Percentiles rank a stretch among this genome's conserved stretches.
Evolutionary conservation across 2,329 filamentous ascomycete genomes (phyloP).

Genomic region (Penicillium concentricum): DNA sequence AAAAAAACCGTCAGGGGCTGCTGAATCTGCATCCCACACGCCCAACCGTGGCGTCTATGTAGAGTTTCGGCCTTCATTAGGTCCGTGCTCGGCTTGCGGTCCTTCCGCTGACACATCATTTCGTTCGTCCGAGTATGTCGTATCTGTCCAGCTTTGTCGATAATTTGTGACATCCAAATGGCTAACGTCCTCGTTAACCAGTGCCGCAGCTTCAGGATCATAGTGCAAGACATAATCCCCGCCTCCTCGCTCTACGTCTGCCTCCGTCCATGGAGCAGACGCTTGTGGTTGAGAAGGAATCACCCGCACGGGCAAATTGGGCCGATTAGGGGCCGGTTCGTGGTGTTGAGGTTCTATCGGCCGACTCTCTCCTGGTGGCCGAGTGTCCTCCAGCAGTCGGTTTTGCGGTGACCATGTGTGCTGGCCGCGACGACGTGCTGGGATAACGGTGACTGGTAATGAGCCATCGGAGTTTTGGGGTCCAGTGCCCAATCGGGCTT

Average conservation of each 20-base stretch:
- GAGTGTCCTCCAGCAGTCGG: slow-evolving; percentile 21
- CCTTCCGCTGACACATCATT: slow-evolving; percentile 1
- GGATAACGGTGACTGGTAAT: slow-evolving; percentile 61
- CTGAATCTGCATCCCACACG: background rate
- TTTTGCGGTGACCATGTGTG: slow-evolving; percentile 55
- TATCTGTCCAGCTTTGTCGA: slow-evolving; percentile 20
- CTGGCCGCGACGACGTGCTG: slow-evolving; percentile 55
- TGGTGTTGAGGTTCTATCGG: background rate
- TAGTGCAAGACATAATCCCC: slow-evolving; percentile 36
- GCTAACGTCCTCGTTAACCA: slow-evolving; percentile 31
- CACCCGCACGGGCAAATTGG: slow-evolving; percentile 52
- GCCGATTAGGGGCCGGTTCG: slow-evolving; percentile 3
- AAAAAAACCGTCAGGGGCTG: background rate
- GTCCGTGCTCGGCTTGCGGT: background rate
- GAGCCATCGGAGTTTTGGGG: slow-evolving; percentile 38
- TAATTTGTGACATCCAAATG: background rate
- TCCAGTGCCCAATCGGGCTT: slow-evolving; percentile 41
- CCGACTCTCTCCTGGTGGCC: slow-evolving; percentile 4
- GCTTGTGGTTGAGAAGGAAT: slow-evolving; percentile 59
- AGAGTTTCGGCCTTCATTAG: background rate
- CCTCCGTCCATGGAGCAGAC: slow-evolving; percentile 56
- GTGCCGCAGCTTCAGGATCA: slow-evolving; percentile 40
- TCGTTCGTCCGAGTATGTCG: slow-evolving; percentile 14
- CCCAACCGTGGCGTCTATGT: background rate
- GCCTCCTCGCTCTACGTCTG: slow-evolving; percentile 30